phyloP scores from a whole-genome alignment of 192 early-diverging fungal species.

The Gamsiella multidivaricata region DNA sequence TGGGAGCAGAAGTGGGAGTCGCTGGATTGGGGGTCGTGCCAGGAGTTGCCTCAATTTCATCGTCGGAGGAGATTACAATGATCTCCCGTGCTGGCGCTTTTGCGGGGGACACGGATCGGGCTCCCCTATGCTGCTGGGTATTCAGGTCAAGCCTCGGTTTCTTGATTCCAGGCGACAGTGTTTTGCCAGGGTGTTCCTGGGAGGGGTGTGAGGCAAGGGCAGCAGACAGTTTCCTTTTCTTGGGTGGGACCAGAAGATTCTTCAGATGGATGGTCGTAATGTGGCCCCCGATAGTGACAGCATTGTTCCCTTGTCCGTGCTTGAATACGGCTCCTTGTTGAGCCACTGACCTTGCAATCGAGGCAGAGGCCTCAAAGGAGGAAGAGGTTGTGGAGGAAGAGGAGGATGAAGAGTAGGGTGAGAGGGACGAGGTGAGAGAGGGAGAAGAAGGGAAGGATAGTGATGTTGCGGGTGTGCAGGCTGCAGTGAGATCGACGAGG shows the following conservation, averaged over 20 bases:
- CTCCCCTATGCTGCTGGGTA: background rate
- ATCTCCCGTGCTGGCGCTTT: conserved; percentile 10
- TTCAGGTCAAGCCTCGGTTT: background rate
- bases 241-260: conserved; percentile 13
- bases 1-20: background rate
- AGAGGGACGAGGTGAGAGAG: conserved; percentile 32
- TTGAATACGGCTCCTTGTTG: background rate
- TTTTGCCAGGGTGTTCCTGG: background rate
- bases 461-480: background rate
- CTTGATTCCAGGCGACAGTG: background rate
- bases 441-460: conserved; percentile 25
- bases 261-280: conserved; percentile 32
- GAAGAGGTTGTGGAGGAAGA: conserved; percentile 19
- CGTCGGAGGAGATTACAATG: conserved; percentile 37
- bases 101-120: background rate
- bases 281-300: conserved; percentile 24
- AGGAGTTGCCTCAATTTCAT: conserved; percentile 3
- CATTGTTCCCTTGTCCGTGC: conserved; percentile 12
- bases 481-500: conserved; percentile 5
- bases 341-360: background rate
- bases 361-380: conserved; percentile 1
- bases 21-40: background rate
- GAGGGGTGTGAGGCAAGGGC: conserved; percentile 8
- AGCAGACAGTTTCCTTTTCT: conserved; percentile 30
- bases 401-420: conserved; percentile 18